Evolutionary conservation across 257 asterid genomes (phyloP).

Genomic region (Rubia yunnanensis): DNA sequence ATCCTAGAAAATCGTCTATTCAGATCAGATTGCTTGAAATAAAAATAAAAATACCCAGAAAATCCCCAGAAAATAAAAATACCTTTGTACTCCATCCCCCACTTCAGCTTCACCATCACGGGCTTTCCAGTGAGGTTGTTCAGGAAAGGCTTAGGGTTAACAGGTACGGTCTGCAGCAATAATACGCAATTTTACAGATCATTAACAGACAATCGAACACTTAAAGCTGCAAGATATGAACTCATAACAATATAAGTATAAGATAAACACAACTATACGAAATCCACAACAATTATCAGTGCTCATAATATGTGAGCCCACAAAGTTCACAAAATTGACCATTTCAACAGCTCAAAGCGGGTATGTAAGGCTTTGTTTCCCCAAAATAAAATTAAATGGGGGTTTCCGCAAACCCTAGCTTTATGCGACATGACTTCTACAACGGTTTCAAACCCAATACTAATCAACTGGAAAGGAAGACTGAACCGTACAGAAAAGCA

Average conservation of each 20-base stretch:
- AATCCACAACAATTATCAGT: background rate
- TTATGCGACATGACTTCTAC: background rate
- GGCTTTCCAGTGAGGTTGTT: slow-evolving; percentile 94
- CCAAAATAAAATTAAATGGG: no score
- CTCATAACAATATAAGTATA: background rate
- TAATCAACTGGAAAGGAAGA: no score
- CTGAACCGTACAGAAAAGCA: background rate
- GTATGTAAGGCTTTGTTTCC: background rate
- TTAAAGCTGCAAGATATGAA: no score
- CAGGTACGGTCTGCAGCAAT: slow-evolving; percentile 79
- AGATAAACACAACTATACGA: background rate
- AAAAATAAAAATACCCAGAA: no score
- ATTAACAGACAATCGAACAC: background rate
- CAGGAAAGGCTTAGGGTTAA: slow-evolving; percentile 96
- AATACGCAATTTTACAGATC: background rate
- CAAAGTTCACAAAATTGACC: background rate
- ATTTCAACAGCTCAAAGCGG: background rate
- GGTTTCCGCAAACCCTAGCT: background rate
- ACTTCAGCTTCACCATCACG: slow-evolving; percentile 92
- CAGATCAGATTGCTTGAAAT: background rate
- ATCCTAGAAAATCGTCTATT: background rate
- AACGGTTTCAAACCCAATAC: no score
- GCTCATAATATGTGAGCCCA: background rate
- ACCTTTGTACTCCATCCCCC: slow-evolving; percentile 99
- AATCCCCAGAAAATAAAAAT: background rate